Evolutionary conservation across 192 early-diverging fungal species (phyloP), one percentile per base, ranked within the genome.

Genomic region (Entomortierella chlamydospora): DNA sequence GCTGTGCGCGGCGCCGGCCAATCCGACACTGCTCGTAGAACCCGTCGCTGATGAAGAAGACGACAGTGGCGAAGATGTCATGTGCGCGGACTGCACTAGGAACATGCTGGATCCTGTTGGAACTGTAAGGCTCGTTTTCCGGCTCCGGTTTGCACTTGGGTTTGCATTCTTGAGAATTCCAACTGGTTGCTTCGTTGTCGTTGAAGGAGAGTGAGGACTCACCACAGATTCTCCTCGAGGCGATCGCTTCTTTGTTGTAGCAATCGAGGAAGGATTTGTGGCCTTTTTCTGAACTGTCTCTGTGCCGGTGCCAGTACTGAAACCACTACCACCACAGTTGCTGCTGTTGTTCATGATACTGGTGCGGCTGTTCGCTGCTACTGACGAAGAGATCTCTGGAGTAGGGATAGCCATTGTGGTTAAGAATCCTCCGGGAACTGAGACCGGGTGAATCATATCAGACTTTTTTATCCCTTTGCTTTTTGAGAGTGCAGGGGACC

Each of bases 91-190:
- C 29, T 72, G 70, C 7, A 74, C 64, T 8, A 65, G 73, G 39
- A 70, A 70, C 61, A 79, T 61, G 49, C 45, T 64, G n/a, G 37
- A 43, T 3, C 42, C 13, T 1, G 29, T 15, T 3, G 76, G 76
- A 28, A 79, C 65, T 20, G 76, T 66, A 17, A 79, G 52, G 41
- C 76, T 79, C 0, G 76, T 20, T 29, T 79, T 79, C 17, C 76
- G 43, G 12, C 20, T 33, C 20, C 49, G n/a, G 26, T 37, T n/a
- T 6, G 25, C 0, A 45, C 42, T 30, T 18, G 20, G 18, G 11
- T 59, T 28, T 12, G 68, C 29, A 30, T 79, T 79, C 42, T 79
- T 79, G 49, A 79, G 37, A 22, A 79, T 79, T 11, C 76, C 57
- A 9, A 79, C 68, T 6, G 76, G 76, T 22, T 79, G 67, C 45